phyloP scores from a whole-genome alignment of 2,329 filamentous ascomycete genomes.

The Rutstroemia sp. region DNA sequence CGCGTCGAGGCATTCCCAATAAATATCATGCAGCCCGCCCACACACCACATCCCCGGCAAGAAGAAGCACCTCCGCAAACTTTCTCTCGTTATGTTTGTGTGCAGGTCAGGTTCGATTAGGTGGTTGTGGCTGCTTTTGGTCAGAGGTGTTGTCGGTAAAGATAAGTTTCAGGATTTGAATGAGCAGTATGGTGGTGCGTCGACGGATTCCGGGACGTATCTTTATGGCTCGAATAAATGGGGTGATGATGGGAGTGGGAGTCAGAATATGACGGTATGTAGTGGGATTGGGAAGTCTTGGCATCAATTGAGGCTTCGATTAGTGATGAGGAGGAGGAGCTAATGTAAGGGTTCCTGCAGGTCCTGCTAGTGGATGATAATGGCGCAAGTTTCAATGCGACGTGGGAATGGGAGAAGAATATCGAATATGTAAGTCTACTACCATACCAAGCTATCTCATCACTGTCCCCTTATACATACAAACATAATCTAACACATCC shows the following conservation, averaged over 20 bases:
- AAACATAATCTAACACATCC: neutral
- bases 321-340: neutral
- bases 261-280: conserved; percentile 8
- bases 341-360: neutral
- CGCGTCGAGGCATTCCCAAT: neutral
- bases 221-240: conserved; percentile 6
- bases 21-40: neutral
- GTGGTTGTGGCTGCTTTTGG: neutral
- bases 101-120: neutral
- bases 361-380: neutral
- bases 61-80: neutral
- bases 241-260: conserved; percentile 8
- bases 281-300: too few relatives aligned
- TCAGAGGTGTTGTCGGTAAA: neutral
- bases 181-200: conserved; percentile 1
- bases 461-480: neutral
- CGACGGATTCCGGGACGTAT: neutral
- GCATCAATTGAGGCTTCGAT: neutral
- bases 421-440: neutral
- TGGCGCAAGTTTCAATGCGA: conserved; percentile 8
- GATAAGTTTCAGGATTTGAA: neutral
- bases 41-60: too few relatives aligned
- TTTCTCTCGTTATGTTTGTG: neutral
- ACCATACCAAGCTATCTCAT: neutral
- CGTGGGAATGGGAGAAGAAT: conserved; percentile 3